Conservation (phyloP, 345 rosid species). For the Brassica carinata region DNA sequence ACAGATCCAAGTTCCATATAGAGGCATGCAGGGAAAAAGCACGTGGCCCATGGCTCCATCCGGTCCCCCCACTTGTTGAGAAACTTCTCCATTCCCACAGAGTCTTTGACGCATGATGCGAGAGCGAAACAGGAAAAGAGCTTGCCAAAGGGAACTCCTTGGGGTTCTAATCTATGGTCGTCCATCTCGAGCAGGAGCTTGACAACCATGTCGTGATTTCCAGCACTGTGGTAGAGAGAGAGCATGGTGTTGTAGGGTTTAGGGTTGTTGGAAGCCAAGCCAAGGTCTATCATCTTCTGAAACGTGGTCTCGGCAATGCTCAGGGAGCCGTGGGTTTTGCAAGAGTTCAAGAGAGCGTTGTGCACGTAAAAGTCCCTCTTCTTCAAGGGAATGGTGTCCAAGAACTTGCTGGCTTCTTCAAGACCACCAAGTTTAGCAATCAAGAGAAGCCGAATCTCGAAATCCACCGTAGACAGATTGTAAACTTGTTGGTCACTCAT, state of each 20-base stretch:
- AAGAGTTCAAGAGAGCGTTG: slow-evolving; percentile 52
- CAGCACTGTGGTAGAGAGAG: slow-evolving; percentile 45
- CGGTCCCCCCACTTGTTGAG: slow-evolving; percentile 43
- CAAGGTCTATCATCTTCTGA: slow-evolving; percentile 44
- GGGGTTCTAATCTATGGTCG: slow-evolving; percentile 33
- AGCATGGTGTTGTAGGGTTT: slow-evolving; percentile 52
- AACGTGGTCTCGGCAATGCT: slow-evolving; percentile 50
- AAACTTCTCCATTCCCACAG: slow-evolving; percentile 54
- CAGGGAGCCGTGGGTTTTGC: slow-evolving; percentile 31
- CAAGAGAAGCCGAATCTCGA: slow-evolving; percentile 50
- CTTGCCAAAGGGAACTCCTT: slow-evolving; percentile 34
- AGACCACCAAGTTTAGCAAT: slow-evolving; percentile 49
- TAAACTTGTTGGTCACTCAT: slow-evolving; percentile 34
- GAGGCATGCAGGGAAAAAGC: slow-evolving; percentile 42
- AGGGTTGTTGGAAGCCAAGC: slow-evolving; percentile 14
- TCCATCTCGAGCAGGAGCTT: slow-evolving; percentile 56
- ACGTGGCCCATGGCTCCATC: slow-evolving; percentile 40
- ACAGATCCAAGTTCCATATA: slow-evolving; percentile 44
- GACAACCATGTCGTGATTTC: slow-evolving; percentile 49
- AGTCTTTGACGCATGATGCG: slow-evolving; percentile 13
- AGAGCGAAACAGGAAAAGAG: slow-evolving; percentile 47
- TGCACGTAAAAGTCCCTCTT: slow-evolving; percentile 39
- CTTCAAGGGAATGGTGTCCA: slow-evolving; percentile 38
- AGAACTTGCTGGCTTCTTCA: slow-evolving; percentile 46
- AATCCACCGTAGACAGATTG: slow-evolving; percentile 30